Conservation (phyloP, 805 yeast species). For the Metschnikowia gelsemii region DNA sequence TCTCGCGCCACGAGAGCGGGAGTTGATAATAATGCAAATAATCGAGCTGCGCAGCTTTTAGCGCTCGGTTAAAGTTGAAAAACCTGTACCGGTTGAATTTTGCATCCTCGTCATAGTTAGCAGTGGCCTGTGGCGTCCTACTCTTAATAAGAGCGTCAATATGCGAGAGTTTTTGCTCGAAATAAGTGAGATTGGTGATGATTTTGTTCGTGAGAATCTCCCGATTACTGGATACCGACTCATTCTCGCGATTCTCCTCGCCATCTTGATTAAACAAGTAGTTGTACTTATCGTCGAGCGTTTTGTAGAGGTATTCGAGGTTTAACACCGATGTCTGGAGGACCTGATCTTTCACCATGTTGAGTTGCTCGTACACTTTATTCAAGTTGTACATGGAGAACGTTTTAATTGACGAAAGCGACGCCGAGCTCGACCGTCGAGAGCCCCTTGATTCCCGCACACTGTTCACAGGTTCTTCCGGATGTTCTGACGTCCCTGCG, state of each 20-base stretch:
- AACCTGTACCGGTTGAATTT: slow-evolving; percentile 36
- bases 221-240: slow-evolving; percentile 14
- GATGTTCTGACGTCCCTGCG: slow-evolving; percentile 5
- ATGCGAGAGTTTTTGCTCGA: slow-evolving; percentile 40
- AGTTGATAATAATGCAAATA: slow-evolving; percentile 75
- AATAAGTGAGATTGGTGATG: slow-evolving; percentile 42
- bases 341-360: slow-evolving; percentile 36
- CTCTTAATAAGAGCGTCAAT: slow-evolving; percentile 39
- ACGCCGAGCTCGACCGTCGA: slow-evolving; percentile 29
- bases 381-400: slow-evolving; percentile 35
- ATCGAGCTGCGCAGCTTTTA: slow-evolving; percentile 27
- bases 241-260: slow-evolving; percentile 7
- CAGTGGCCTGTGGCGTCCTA: slow-evolving; percentile 31
- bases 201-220: slow-evolving; percentile 38
- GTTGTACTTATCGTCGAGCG: slow-evolving; percentile 43
- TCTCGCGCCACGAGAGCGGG: slow-evolving; percentile 93
- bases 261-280: slow-evolving; percentile 30
- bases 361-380: slow-evolving; percentile 36
- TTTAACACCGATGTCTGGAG: slow-evolving; percentile 38
- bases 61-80: slow-evolving; percentile 40
- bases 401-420: slow-evolving; percentile 28
- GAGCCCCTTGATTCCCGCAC: slow-evolving; percentile 11
- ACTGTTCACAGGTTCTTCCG: slow-evolving; percentile 1
- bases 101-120: slow-evolving; percentile 29
- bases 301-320: slow-evolving; percentile 38